Evolutionary conservation across 176 grass and related monocot species (phyloP), one percentile per base, ranked within the genome.

Genomic region (Bonia amplexicaulis): DNA sequence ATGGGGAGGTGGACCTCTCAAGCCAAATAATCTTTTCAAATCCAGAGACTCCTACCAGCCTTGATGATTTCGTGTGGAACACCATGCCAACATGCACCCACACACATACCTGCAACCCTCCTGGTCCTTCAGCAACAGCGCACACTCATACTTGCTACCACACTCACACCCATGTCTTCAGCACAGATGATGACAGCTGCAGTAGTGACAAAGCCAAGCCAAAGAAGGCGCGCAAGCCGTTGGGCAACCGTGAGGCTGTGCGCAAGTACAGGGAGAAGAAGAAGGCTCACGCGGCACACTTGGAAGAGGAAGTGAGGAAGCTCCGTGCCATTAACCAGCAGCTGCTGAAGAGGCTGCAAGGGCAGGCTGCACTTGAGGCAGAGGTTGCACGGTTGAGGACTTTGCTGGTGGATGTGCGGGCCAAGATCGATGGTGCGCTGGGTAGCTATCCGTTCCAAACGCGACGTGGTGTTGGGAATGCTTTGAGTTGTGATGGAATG

Each of bases 141-240:
- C 92, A 89, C 83, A 89, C 84, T 48, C 89, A 94, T 66, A 94
- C 89, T 17, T 94, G 92, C 58, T 86, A 87, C 86, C 92, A 91
- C 86, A 91, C 86, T 7, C 92, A 94, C 64, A 94, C 80, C 6
- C 89, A 79, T 55, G 86, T 94, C 14, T 87, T 89, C 35, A 51
- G 74, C 23, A 35, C 89, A 3, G 25, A 66, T 16, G 83, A 67
- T 25, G 89, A 66, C 31, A n/a, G 80, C 12, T 10, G 72, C 1
- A 13, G 40, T 7, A 11, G 61, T 2, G 72, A 83, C 20, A 59
- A 19, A 54, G 19, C 31, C 66, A 83, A 85, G 31, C 54, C 1
- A 20, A 91, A 91, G 81, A 91, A 85, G 53, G 22, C 45, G 1
- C 40, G 66, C 14, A 82, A 83, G 46, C 80, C 89, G 1, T 62